Percentiles rank a stretch among this genome's conserved stretches.
Conservation (phyloP, 2,329 filamentous ascomycete genomes). For the Verticillium alfalfae region DNA sequence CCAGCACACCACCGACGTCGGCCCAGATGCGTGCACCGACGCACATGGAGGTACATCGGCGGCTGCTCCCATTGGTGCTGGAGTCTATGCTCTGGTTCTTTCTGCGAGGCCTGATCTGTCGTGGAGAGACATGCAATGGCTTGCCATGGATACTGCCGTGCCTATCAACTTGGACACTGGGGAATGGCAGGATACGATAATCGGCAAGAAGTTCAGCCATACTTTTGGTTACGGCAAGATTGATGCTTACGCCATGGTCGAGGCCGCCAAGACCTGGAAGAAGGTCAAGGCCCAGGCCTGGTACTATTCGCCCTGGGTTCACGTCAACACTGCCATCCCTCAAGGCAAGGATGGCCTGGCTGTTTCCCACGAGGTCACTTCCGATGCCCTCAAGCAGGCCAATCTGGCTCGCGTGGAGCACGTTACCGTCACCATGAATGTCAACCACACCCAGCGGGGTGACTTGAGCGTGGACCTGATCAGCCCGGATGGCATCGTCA, state of each 20-base stretch:
- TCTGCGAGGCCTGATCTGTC: conserved; percentile 79
- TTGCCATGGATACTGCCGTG: conserved; percentile 78
- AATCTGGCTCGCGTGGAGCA: conserved; percentile 89
- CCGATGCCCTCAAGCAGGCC: conserved; percentile 71
- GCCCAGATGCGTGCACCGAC: conserved; percentile 69
- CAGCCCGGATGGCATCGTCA: conserved; percentile 76
- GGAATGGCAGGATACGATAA: conserved; percentile 76
- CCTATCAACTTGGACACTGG: conserved; percentile 63
- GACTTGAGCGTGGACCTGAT: conserved; percentile 89
- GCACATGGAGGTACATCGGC: conserved; percentile 94
- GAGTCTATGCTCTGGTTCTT: conserved; percentile 84
- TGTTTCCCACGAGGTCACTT: conserved; percentile 75
- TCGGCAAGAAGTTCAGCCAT: conserved; percentile 86
- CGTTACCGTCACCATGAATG: conserved; percentile 96
- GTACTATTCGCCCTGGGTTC: conserved; percentile 90
- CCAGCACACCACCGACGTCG: conserved; percentile 90
- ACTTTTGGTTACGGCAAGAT: conserved; percentile 95
- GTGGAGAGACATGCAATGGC: conserved; percentile 93
- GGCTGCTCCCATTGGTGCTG: conserved; percentile 86
- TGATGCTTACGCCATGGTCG: conserved; percentile 79
- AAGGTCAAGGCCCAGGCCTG: conserved; percentile 93
- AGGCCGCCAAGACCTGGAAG: conserved; percentile 79
- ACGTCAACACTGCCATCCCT: conserved; percentile 79
- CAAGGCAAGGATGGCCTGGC: conserved; percentile 76
- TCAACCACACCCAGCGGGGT: conserved; percentile 79